Evolutionary conservation across 176 grass and related monocot species (phyloP).

Genomic region (Carex scoparia): DNA sequence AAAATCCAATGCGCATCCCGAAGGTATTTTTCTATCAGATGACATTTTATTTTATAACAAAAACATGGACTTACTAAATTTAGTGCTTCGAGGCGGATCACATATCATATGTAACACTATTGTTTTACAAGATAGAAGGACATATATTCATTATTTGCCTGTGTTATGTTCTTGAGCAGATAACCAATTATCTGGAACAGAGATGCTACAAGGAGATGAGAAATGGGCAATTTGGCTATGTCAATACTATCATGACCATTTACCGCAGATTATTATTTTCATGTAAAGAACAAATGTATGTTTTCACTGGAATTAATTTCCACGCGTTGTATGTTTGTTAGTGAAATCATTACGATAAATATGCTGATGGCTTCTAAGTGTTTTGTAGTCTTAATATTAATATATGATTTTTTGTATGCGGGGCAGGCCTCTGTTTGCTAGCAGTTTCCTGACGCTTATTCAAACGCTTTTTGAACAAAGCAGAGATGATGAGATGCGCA

Average conservation of each 20-base stretch:
- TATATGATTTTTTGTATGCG: conserved; percentile 20
- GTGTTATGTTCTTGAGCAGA: conserved; percentile 50
- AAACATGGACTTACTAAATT: not conserved
- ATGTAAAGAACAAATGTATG: conserved; percentile 95
- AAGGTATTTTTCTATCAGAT: conserved; percentile 38
- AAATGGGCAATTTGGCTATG: conserved; percentile 72
- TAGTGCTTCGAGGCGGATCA: not conserved
- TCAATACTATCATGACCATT: conserved; percentile 88
- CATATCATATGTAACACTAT: not conserved
- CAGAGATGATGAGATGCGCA: conserved; percentile 83
- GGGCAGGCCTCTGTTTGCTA: conserved; percentile 90
- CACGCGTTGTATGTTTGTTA: not conserved
- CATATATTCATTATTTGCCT: conserved; percentile 11
- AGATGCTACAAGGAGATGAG: conserved; percentile 91
- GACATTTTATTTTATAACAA: not conserved
- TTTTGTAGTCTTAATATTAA: conserved; percentile 15
- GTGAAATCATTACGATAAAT: conserved; percentile 2
- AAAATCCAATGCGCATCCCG: conserved; percentile 73
- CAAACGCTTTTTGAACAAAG: conserved; percentile 96
- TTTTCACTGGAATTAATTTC: conserved; percentile 7
- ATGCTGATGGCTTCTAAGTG: not conserved
- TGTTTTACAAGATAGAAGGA: not conserved
- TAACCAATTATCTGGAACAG: conserved; percentile 86
- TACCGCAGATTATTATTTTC: conserved; percentile 80
- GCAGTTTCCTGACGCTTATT: conserved; percentile 81